Evolutionary conservation across 495 filamentous ascomycete genomes (phyloP).

Genomic region (Physcia stellaris): DNA sequence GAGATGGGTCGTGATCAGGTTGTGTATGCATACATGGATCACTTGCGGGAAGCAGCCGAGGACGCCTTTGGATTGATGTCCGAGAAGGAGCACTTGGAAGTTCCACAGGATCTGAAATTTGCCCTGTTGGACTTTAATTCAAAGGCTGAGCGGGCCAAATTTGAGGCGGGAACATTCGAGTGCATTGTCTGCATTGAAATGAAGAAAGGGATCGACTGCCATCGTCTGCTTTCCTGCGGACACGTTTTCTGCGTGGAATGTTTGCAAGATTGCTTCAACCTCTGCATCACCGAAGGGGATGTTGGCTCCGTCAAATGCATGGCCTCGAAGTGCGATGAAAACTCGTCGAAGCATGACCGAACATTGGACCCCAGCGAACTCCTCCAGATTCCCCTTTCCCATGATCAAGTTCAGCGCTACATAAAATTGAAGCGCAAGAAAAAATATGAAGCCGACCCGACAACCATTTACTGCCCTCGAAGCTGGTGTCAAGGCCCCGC

Average conservation of each 20-base stretch:
- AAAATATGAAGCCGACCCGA: conserved; percentile 77
- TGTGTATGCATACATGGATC: conserved; percentile 76
- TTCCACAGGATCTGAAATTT: conserved; percentile 50
- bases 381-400: conserved; percentile 64
- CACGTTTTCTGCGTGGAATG: conserved; percentile 87
- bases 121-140: conserved; percentile 68
- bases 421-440: conserved; percentile 82
- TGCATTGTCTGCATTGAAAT: conserved; percentile 72
- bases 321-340: conserved; percentile 51
- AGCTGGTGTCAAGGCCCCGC: conserved; percentile 91
- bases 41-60: conserved; percentile 68
- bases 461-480: conserved; percentile 86
- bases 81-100: conserved; percentile 29
- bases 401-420: conserved; percentile 69
- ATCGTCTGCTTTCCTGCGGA: conserved; percentile 61
- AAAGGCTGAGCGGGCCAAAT: conserved; percentile 54
- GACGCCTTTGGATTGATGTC: conserved; percentile 57
- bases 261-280: conserved; percentile 78
- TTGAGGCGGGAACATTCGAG: conserved; percentile 74
- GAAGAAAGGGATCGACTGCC: conserved; percentile 76
- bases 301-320: conserved; percentile 65
- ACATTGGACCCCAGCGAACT: conserved; percentile 79
- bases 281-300: conserved; percentile 74
- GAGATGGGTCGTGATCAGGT: conserved; percentile 65
- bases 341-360: conserved; percentile 33